These are phyloP conservation scores for Aspergillus uvarum DNA, from an alignment of 2,329 filamentous ascomycete species.

Conservation along the genomic window DNA sequence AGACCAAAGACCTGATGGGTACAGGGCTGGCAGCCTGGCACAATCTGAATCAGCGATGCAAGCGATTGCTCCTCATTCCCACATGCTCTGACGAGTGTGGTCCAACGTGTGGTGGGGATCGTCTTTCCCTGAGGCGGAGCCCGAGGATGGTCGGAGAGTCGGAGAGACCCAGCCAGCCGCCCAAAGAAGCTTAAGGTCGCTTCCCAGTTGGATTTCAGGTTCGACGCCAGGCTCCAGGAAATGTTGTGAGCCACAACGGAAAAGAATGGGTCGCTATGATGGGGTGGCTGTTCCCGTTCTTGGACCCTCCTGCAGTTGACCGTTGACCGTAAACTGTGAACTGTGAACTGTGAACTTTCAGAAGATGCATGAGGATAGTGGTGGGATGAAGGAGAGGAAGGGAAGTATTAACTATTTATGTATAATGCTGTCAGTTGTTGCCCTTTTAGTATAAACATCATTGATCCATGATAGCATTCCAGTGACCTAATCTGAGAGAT, in stretches of 20 bases:
- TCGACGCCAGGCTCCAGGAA: neutral
- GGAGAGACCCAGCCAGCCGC: neutral
- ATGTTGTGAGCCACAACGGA: neutral
- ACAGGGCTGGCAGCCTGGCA: too few species aligned
- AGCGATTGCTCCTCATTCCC: neutral
- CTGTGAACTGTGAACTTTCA: too few species aligned
- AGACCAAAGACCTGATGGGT: too few species aligned
- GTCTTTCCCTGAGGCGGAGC: neutral
- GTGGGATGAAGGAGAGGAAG: too few species aligned
- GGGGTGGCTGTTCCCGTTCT: neutral
- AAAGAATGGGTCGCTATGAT: neutral
- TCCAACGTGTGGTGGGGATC: neutral
- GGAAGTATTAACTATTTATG: too few species aligned
- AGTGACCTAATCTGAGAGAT: too few species aligned
- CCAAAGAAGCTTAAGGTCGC: neutral
- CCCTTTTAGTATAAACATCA: too few species aligned
- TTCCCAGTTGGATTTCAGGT: neutral
- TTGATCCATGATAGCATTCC: too few species aligned
- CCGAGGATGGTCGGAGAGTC: neutral
- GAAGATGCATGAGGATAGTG: too few species aligned
- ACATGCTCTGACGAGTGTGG: too few species aligned
- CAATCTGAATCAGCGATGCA: too few species aligned
- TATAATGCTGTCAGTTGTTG: too few species aligned
- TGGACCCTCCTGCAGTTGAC: neutral
- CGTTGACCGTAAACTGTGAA: neutral